Base-by-base conservation (phyloP, 164 flowering plant genomes). In the Tinospora cordifolia region DNA sequence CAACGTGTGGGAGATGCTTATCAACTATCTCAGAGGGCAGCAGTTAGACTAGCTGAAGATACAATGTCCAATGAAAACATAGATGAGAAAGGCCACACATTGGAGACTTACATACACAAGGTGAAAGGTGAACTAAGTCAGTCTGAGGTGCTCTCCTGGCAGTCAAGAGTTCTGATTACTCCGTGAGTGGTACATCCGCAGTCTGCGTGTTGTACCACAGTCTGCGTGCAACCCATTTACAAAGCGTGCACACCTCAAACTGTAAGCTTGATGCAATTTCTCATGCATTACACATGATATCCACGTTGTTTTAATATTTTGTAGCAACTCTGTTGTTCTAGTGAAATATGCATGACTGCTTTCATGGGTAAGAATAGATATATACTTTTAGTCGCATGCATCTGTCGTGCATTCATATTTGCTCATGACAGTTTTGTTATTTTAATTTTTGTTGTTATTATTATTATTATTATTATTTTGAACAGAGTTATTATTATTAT, bases 11-110 rank as follows among this genome's bases (percentile, higher is more conserved):
- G 65, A n/a, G 88, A 84, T 70, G 83, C 54, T 67, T 91, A 87
- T 75, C 93, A 92, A 70, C 21, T 89, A 24, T 81, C 93, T 74
- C 99, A 94, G 73, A 74, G 72, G 72, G 93, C 98, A 39, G 96
- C 99, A 22, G 89, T 84, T 51, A 85, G 74, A 66, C 86, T 92
- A 58, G 86, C 90, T 10, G 98, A 88, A 71, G 97, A 91, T 77
- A 84, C 91, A 49, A 63, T 84, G 12, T 74, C 89, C 65, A 83
- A 57, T 74, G 83, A 86, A 19, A 68, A 8, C 71, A 81, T 91
- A 62, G 86, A 91, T 75, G 95, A 90, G 68, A 83, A 75, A 14
- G 72, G 71, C 39, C 85, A 87, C 54, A 75, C 84, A 47, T 78
- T 91, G 82, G 92, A 87, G 63, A 77, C 57, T 72, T 94, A 88